phyloP scores from a whole-genome alignment of 2,329 filamentous ascomycete species.

The Neonectria sp. region DNA sequence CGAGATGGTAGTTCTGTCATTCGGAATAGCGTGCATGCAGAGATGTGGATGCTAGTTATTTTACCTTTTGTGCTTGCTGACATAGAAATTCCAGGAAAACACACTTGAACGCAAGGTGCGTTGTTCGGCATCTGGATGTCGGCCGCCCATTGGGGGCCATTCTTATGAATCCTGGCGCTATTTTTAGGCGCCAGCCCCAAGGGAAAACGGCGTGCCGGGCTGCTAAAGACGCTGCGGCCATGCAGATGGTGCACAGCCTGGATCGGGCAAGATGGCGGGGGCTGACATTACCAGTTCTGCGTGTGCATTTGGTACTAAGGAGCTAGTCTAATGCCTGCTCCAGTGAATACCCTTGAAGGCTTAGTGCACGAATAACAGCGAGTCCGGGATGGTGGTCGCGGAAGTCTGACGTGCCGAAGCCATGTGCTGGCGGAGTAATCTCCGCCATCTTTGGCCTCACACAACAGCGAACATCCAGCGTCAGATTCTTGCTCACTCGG shows the following conservation, averaged over 20 bases:
- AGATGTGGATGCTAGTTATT: too few species aligned
- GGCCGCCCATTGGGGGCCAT: background rate
- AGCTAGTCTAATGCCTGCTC: background rate
- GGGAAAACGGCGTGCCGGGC: background rate
- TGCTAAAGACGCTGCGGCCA: background rate
- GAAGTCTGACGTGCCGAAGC: conserved; percentile 12
- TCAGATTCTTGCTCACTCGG: background rate
- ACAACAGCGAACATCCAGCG: background rate
- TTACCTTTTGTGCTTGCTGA: background rate
- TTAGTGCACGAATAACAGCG: background rate
- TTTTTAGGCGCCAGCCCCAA: background rate
- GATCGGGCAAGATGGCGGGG: background rate
- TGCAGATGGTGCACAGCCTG: background rate
- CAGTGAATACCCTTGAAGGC: background rate
- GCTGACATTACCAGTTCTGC: background rate
- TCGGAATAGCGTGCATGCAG: too few species aligned
- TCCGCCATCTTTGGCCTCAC: background rate
- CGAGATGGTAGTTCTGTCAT: too few species aligned
- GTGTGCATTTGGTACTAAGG: too few species aligned
- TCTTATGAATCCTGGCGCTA: background rate
- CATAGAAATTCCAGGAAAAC: background rate
- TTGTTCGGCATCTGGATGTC: background rate
- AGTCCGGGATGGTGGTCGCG: background rate
- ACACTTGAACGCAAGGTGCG: background rate
- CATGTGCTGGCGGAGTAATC: conserved; percentile 1